phyloP scores from a whole-genome alignment of 495 filamentous ascomycete species.

The Podospora pseudopauciseta region DNA sequence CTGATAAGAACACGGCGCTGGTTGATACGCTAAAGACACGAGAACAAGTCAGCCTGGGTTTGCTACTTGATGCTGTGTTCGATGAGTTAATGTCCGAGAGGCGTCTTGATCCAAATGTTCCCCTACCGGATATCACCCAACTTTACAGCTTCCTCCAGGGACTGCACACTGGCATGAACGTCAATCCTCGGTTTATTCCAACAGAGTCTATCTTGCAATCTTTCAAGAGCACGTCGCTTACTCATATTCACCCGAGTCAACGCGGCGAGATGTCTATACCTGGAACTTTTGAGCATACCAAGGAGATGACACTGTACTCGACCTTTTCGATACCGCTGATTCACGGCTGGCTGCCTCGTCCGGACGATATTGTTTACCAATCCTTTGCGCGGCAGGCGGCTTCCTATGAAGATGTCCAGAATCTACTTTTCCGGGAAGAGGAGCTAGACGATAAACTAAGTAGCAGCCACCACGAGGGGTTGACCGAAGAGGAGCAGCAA shows the following conservation, averaged over 20 bases:
- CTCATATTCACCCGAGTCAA: slow-evolving; percentile 41
- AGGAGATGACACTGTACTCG: slow-evolving; percentile 80
- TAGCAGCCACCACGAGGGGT: slow-evolving; percentile 38
- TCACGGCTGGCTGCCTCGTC: slow-evolving; percentile 86
- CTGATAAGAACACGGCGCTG: slow-evolving; percentile 62
- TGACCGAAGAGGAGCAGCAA: slow-evolving; percentile 63
- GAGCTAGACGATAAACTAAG: slow-evolving; percentile 79
- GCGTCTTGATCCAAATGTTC: slow-evolving; percentile 39
- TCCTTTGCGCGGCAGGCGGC: slow-evolving; percentile 68
- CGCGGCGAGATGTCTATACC: slow-evolving; percentile 46
- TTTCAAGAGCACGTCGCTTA: slow-evolving; percentile 42
- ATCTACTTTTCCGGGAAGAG: slow-evolving; percentile 80
- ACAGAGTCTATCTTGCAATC: slow-evolving; percentile 37
- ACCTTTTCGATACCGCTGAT: slow-evolving; percentile 84
- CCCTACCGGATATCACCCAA: slow-evolving; percentile 79
- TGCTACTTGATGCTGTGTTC: slow-evolving; percentile 82
- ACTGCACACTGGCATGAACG: slow-evolving; percentile 96
- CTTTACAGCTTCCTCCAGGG: slow-evolving; percentile 83
- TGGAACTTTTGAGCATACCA: slow-evolving; percentile 76
- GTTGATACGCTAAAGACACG: slow-evolving; percentile 69
- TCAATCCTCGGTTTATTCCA: slow-evolving; percentile 82
- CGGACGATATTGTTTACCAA: slow-evolving; percentile 55
- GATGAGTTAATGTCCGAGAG: slow-evolving; percentile 78
- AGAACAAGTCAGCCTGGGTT: slow-evolving; percentile 81
- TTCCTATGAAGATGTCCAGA: slow-evolving; percentile 87